Conservation (phyloP, 306 rosid genomes). For the Trifolium dubium region DNA sequence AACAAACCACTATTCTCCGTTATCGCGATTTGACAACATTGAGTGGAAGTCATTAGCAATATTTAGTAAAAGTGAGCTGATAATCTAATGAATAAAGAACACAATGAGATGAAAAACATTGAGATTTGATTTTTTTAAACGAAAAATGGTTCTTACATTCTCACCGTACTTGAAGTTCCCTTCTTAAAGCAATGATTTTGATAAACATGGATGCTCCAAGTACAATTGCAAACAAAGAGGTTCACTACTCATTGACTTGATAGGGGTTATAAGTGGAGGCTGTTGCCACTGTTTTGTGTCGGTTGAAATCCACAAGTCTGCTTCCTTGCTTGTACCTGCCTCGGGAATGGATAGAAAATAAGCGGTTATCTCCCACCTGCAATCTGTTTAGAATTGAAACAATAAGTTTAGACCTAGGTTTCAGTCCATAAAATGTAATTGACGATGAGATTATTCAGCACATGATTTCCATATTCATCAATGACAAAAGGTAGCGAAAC, state of each 20-base stretch:
- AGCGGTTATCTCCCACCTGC: conserved; percentile 84
- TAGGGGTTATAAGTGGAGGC: conserved; percentile 74
- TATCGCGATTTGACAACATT: too few species aligned
- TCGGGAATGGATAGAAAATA: conserved; percentile 71
- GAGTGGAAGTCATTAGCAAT: neutral
- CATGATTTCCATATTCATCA: too few species aligned
- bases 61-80: conserved; percentile 19
- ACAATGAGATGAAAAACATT: neutral
- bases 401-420: neutral
- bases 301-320: conserved; percentile 74
- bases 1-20: too few species aligned
- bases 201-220: conserved; percentile 76
- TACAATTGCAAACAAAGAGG: conserved; percentile 80
- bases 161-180: conserved; percentile 33
- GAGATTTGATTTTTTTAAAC: conserved; percentile 1
- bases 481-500: too few species aligned
- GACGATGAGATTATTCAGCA: conserved; percentile 29
- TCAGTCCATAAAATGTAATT: neutral
- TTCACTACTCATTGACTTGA: conserved; percentile 70
- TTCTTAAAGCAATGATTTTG: conserved; percentile 58
- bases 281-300: conserved; percentile 86
- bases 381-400: conserved; percentile 46
- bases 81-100: conserved; percentile 4
- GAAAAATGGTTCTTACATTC: conserved; percentile 11
- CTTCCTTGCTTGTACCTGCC: conserved; percentile 60